These are phyloP conservation scores for Termitomyces sp. DNA, from an alignment of 768 basidiomycete species.

Conservation along the genomic window DNA sequence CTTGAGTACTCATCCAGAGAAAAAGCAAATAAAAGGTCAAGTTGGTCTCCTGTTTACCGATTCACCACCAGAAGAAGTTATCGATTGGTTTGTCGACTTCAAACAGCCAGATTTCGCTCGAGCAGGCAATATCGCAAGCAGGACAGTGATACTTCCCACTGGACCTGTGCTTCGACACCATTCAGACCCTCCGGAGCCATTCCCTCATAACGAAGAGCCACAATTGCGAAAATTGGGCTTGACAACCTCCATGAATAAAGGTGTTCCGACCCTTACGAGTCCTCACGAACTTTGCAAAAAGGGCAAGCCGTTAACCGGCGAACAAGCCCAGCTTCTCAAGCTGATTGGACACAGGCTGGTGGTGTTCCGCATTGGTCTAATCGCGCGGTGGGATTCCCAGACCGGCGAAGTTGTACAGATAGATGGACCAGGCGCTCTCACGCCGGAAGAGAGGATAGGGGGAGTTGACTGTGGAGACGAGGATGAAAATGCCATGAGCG, in stretches of 20 bases:
- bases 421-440: conserved; percentile 36
- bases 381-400: conserved; percentile 66
- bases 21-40: conserved; percentile 89
- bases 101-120: conserved; percentile 88
- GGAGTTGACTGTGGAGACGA: conserved; percentile 21
- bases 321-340: conserved; percentile 92
- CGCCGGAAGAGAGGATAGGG: conserved; percentile 28
- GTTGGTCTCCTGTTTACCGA: conserved; percentile 92
- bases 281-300: conserved; percentile 84
- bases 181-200: conserved; percentile 79
- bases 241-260: conserved; percentile 76
- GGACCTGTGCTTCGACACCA: conserved; percentile 83
- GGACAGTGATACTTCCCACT: conserved; percentile 69
- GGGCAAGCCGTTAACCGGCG: conserved; percentile 72
- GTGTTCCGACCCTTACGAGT: conserved; percentile 77
- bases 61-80: conserved; percentile 82
- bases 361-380: conserved; percentile 67
- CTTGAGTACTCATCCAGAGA: background rate
- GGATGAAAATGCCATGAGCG: conserved; percentile 44
- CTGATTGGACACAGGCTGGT: conserved; percentile 89
- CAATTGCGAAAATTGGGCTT: conserved; percentile 92
- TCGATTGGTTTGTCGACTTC: conserved; percentile 93
- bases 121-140: conserved; percentile 72
- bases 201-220: conserved; percentile 97
- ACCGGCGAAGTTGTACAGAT: conserved; percentile 61